Conservation (phyloP, 345 rosid species). For the Euphorbia pulcherrima region DNA sequence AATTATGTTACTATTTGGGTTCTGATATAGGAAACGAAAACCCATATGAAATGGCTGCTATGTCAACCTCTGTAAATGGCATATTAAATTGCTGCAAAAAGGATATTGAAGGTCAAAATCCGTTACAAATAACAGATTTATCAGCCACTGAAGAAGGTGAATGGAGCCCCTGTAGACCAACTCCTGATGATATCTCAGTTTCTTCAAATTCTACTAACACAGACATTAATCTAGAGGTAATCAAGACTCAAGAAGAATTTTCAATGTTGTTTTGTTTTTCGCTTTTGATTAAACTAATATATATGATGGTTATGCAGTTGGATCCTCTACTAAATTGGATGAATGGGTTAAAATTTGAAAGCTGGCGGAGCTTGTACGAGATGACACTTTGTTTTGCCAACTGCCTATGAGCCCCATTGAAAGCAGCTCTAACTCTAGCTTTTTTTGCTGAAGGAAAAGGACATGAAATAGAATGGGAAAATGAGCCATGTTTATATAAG, state of each 20-base stretch:
- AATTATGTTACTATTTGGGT: background rate
- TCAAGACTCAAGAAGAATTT: no score
- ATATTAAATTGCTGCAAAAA: background rate
- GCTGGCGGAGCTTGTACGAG: no score
- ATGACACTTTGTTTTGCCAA: no score
- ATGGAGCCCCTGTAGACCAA: background rate
- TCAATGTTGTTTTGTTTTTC: background rate
- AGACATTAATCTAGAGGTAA: background rate
- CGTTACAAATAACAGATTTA: background rate
- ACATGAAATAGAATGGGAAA: no score
- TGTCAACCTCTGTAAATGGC: background rate
- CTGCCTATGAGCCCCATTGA: no score
- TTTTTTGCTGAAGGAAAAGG: no score
- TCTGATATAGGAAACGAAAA: background rate
- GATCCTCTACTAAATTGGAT: no score
- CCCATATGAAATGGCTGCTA: background rate
- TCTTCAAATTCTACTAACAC: background rate
- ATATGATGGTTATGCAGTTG: no score
- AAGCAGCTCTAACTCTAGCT: no score
- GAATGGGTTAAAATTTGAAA: no score
- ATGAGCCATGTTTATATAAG: no score
- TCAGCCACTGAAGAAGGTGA: background rate
- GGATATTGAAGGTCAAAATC: constrained; percentile 3
- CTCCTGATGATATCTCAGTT: background rate
- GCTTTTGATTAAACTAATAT: no score